These are phyloP conservation scores for Termitomyces sp. DNA, from an alignment of 768 basidiomycete species.

Conservation along the genomic window DNA sequence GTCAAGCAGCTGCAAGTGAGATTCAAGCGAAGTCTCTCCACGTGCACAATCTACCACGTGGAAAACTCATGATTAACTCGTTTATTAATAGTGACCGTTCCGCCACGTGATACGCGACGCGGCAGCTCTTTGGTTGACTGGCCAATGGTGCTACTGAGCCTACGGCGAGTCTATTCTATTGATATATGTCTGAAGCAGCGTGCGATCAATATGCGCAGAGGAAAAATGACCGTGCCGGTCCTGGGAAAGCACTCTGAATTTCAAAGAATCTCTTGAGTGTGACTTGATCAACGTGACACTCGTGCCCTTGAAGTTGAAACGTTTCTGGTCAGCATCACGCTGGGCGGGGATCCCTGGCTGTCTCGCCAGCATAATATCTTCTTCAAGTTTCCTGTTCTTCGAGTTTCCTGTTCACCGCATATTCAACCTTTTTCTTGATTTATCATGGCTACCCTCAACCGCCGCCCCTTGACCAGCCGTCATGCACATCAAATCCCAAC, in stretches of 20 bases:
- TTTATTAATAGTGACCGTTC: background rate
- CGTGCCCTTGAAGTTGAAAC: background rate
- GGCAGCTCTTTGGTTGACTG: no score
- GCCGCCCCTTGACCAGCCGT: conserved; percentile 39
- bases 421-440: conserved; percentile 16
- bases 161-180: no score
- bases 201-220: no score
- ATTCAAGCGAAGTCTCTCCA: background rate
- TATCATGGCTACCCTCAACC: conserved; percentile 41
- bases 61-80: background rate
- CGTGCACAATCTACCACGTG: background rate
- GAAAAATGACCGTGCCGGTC: no score
- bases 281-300: conserved; percentile 12
- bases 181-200: no score
- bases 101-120: no score
- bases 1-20: background rate
- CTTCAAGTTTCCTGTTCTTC: no score
- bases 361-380: background rate
- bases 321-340: background rate
- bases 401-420: background rate
- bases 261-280: background rate
- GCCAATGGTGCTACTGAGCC: no score
- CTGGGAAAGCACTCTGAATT: no score
- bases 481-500: conserved; percentile 31
- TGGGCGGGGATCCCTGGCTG: background rate